Evolutionary conservation across 2,329 filamentous ascomycete species (phyloP).

Genomic region (Botryotinia globosa): DNA sequence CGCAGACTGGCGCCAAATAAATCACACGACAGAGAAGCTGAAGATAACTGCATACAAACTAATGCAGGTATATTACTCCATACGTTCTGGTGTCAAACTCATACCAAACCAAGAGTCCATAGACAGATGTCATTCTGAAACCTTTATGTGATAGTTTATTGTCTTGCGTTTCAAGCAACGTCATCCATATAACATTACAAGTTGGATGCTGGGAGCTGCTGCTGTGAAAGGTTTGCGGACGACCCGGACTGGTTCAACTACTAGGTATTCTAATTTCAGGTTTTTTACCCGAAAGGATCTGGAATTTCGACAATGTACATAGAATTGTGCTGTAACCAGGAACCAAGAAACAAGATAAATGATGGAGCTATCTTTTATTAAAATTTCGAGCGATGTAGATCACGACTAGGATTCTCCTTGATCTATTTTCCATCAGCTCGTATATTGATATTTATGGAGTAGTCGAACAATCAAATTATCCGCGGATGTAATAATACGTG

Average conservation of each 20-base stretch:
- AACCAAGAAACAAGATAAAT: background rate
- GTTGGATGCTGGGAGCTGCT: constrained; percentile 1
- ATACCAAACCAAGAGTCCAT: background rate
- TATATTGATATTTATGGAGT: background rate
- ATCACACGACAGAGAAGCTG: constrained; percentile 11
- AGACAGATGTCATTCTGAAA: background rate
- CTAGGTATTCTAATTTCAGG: background rate
- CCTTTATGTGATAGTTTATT: background rate
- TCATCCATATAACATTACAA: background rate
- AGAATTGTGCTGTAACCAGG: background rate
- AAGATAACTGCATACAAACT: constrained; percentile 10
- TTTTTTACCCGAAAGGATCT: background rate
- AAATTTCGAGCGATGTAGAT: background rate
- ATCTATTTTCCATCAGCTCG: background rate
- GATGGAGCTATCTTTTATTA: background rate
- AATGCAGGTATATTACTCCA: background rate
- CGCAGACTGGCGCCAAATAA: constrained; percentile 9
- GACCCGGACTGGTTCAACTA: background rate
- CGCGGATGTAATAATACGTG: background rate
- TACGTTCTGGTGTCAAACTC: background rate
- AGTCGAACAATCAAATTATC: background rate
- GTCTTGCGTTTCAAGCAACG: background rate
- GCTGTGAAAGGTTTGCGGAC: background rate
- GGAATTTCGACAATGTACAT: background rate
- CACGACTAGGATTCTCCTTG: background rate